Conservation (phyloP, 202 grass and related monocot genomes). For the Setaria italica region DNA sequence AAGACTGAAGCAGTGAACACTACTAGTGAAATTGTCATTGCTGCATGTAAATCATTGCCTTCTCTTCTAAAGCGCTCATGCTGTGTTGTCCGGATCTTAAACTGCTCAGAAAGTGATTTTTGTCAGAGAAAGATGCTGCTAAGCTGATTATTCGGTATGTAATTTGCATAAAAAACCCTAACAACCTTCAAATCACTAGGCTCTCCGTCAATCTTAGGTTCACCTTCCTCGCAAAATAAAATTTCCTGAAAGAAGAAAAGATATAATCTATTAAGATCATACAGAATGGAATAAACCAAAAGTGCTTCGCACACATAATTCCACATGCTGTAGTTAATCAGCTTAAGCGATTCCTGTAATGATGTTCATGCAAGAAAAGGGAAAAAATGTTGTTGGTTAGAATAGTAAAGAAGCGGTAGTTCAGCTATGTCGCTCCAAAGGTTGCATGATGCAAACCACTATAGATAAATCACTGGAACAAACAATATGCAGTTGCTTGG, state of each 20-base stretch:
- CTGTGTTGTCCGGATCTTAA: constrained; percentile 56
- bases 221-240: constrained; percentile 82
- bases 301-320: background rate
- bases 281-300: background rate
- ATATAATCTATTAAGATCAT: background rate
- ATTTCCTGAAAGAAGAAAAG: constrained; percentile 57
- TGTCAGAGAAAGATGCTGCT: background rate
- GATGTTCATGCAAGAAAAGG: background rate
- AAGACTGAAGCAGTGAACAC: constrained; percentile 1
- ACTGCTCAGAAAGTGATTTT: constrained; percentile 46
- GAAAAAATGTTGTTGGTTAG: background rate
- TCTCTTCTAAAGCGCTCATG: constrained; percentile 62
- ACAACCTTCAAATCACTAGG: constrained; percentile 81
- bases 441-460: background rate
- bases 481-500: constrained; percentile 13
- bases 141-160: background rate
- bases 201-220: constrained; percentile 88
- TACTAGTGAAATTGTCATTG: constrained; percentile 57
- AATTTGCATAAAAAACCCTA: background rate
- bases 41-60: constrained; percentile 65
- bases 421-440: background rate
- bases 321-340: background rate
- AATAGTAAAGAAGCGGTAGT: background rate
- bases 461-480: background rate
- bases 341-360: background rate